Conservation (phyloP, 768 basidiomycete species). For the Leccinum subtestaceum region DNA sequence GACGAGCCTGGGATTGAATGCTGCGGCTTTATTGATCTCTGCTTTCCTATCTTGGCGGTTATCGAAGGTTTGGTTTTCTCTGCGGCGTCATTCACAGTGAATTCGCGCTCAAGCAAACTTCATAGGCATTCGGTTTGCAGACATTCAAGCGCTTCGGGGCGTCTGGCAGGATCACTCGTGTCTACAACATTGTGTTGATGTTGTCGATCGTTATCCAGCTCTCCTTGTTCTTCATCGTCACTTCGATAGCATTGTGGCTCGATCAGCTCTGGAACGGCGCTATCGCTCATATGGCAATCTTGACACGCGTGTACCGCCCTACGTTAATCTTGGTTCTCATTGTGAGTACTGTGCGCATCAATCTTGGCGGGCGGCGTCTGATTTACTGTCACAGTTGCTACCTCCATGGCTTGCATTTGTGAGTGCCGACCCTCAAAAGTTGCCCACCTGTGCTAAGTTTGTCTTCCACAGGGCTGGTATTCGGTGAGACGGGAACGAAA, state of each 20-base stretch:
- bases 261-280: slow-evolving; percentile 70
- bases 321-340: slow-evolving; percentile 54
- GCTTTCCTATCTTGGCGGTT: slow-evolving; percentile 69
- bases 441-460: neutral
- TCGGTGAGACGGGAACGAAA: slow-evolving; percentile 66
- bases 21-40: slow-evolving; percentile 56
- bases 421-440: slow-evolving; percentile 14
- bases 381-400: slow-evolving; percentile 43
- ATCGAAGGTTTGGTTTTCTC: slow-evolving; percentile 50
- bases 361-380: neutral
- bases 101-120: neutral
- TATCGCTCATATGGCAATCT: slow-evolving; percentile 52
- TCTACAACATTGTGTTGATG: slow-evolving; percentile 70
- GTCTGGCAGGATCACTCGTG: slow-evolving; percentile 64
- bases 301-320: slow-evolving; percentile 49
- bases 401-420: slow-evolving; percentile 69
- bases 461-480: slow-evolving; percentile 61
- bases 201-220: slow-evolving; percentile 74
- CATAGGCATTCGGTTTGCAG: slow-evolving; percentile 76
- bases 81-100: too few relatives aligned
- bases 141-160: slow-evolving; percentile 87
- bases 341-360: slow-evolving; percentile 41
- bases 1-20: slow-evolving; percentile 60
- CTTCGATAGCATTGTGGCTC: slow-evolving; percentile 70
- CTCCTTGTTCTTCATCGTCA: slow-evolving; percentile 73